These are phyloP conservation scores for Abrus pulchellus DNA, from an alignment of 306 rosid genomes.

Conservation along the genomic window DNA sequence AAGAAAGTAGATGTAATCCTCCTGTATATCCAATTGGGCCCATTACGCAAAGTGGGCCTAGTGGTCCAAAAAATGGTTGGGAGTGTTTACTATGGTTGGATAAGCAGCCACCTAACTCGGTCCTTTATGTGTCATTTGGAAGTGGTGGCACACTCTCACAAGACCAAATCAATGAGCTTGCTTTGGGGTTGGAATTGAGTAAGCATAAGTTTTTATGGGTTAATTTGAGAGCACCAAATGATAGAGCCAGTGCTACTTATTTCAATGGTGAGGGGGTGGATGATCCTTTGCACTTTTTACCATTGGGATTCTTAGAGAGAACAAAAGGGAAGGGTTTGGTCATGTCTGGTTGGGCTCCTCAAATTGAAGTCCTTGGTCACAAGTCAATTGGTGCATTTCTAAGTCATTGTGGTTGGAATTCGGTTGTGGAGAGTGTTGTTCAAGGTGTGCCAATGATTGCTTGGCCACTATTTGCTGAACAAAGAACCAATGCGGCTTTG, in stretches of 20 bases:
- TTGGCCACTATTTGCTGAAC: conserved; percentile 63
- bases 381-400: conserved; percentile 43
- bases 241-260: conserved; percentile 47
- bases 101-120: conserved; percentile 43
- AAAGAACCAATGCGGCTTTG: conserved; percentile 47
- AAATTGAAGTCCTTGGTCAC: conserved; percentile 52
- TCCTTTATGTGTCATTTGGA: conserved; percentile 55
- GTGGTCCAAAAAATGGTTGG: not conserved
- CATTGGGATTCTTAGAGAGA: conserved; percentile 50
- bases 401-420: conserved; percentile 63
- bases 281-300: conserved; percentile 46
- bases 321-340: conserved; percentile 47
- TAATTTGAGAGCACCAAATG: conserved; percentile 48
- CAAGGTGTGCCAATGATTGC: conserved; percentile 55
- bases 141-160: conserved; percentile 59
- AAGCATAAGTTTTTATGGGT: conserved; percentile 50
- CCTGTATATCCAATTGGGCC: conserved; percentile 52
- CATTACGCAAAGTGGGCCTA: conserved; percentile 31
- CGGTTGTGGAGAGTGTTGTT: conserved; percentile 47
- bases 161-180: conserved; percentile 50
- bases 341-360: conserved; percentile 53
- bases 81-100: conserved; percentile 54
- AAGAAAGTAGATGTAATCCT: not conserved
- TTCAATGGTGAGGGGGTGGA: not conserved
- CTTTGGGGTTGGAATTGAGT: conserved; percentile 57